phyloP scores from a whole-genome alignment of 495 filamentous ascomycete species.

The Penicillium cinerascens region DNA sequence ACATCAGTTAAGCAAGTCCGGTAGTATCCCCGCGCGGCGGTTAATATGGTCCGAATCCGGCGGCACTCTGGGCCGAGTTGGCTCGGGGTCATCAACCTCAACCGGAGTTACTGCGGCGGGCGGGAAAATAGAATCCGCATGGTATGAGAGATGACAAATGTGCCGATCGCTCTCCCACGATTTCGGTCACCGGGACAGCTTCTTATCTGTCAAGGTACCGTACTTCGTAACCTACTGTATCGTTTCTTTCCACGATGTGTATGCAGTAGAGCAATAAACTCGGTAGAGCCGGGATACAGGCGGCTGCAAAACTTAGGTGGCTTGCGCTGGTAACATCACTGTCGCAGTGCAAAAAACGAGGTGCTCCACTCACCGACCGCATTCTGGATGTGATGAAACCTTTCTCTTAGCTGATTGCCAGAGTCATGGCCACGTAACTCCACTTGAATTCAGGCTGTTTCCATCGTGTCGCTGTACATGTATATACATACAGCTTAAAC shows the following conservation, averaged over 20 bases:
- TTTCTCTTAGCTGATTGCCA: neutral
- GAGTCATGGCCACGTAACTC: neutral
- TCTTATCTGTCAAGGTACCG: constrained; percentile 14
- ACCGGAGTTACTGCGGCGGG: constrained; percentile 16
- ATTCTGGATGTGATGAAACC: neutral
- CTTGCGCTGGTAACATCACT: neutral
- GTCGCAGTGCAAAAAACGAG: neutral
- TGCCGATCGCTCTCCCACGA: constrained; percentile 41
- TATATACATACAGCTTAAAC: neutral
- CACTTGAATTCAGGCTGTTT: constrained; percentile 8
- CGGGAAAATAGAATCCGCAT: constrained; percentile 48
- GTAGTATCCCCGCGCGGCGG: constrained; percentile 1
- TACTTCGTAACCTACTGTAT: neutral
- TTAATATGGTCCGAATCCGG: constrained; percentile 28
- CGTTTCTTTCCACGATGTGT: neutral
- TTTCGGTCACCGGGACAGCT: constrained; percentile 32
- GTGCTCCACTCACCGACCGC: neutral
- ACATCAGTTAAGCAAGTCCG: neutral
- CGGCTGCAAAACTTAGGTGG: constrained; percentile 1
- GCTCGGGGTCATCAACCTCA: constrained; percentile 5
- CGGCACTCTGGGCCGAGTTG: constrained; percentile 18
- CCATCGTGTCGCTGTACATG: neutral
- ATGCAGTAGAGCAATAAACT: neutral
- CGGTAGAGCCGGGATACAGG: constrained; percentile 3
- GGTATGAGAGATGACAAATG: constrained; percentile 40